Percentiles rank a stretch among this genome's conserved stretches.
Conservation (phyloP, 2,329 filamentous ascomycete genomes). For the Ascosphaera apis region DNA sequence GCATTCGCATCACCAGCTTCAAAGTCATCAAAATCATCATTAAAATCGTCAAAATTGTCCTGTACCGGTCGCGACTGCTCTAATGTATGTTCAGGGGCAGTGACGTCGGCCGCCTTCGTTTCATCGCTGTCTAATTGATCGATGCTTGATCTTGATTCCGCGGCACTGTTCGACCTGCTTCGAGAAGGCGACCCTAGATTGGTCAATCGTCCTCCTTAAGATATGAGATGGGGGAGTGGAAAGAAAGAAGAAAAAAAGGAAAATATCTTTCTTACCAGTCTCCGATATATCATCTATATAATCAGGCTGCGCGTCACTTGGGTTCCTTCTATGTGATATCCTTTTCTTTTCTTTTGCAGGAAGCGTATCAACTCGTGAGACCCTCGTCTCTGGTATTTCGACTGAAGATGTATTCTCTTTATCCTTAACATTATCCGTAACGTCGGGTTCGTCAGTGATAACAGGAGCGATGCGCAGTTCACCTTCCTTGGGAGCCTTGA, state of each 20-base stretch:
- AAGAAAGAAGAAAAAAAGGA: slow-evolving; percentile 12
- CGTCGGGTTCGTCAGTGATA: slow-evolving; percentile 4
- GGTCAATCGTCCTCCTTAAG: slow-evolving; percentile 34
- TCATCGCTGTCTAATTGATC: too few species aligned
- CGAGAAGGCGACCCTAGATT: slow-evolving; percentile 32
- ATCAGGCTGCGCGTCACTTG: slow-evolving; percentile 22
- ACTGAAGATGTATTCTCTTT: slow-evolving; percentile 1
- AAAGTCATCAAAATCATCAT: slow-evolving; percentile 33
- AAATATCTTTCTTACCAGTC: slow-evolving; percentile 25
- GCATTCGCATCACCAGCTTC: slow-evolving; percentile 27
- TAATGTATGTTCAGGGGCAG: too few species aligned
- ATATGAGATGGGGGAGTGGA: slow-evolving; percentile 9
- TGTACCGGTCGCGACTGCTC: too few species aligned
- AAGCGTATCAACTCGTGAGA: slow-evolving; percentile 21
- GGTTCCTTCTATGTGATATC: slow-evolving; percentile 15
- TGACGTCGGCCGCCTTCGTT: too few species aligned
- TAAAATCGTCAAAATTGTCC: slow-evolving; percentile 34
- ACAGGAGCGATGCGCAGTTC: slow-evolving; percentile 8
- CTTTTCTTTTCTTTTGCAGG: slow-evolving; percentile 11
- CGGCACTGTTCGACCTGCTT: slow-evolving; percentile 21
- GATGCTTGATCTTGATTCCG: too few species aligned
- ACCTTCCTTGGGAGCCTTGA: slow-evolving; percentile 24
- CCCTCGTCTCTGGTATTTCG: slow-evolving; percentile 20
- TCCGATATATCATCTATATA: slow-evolving; percentile 20
- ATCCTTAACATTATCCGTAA: slow-evolving; percentile 7